Conservation (phyloP, 805 yeast species). For the Starmerella ratchasimensis region DNA sequence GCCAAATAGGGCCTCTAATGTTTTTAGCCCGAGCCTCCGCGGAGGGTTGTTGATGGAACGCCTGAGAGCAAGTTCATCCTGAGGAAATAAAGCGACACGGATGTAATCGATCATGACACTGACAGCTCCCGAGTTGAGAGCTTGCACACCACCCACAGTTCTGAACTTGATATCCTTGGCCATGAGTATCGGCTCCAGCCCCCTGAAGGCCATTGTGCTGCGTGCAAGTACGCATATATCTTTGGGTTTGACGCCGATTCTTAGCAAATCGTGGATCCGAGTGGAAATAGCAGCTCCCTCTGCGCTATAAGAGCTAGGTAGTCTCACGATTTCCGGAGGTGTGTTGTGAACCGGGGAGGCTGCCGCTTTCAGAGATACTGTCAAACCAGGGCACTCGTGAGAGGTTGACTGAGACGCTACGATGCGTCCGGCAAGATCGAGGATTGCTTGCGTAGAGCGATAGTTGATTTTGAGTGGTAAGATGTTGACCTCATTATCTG, state of each 20-base stretch:
- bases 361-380: neutral
- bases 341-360: neutral
- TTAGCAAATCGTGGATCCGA: slow-evolving; percentile 39
- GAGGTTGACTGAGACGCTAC: slow-evolving; percentile 33
- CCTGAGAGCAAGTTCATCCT: slow-evolving; percentile 46
- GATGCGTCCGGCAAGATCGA: slow-evolving; percentile 44
- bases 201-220: slow-evolving; percentile 28
- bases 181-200: slow-evolving; percentile 50
- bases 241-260: slow-evolving; percentile 33
- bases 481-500: neutral
- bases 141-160: slow-evolving; percentile 59
- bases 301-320: neutral
- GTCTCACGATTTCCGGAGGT: slow-evolving; percentile 4
- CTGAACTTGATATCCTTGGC: slow-evolving; percentile 46
- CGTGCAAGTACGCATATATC: slow-evolving; percentile 59
- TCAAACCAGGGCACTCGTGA: neutral
- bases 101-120: slow-evolving; percentile 48
- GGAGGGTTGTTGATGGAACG: slow-evolving; percentile 48
- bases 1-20: slow-evolving; percentile 28
- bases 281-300: slow-evolving; percentile 23
- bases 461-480: slow-evolving; percentile 49
- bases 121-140: slow-evolving; percentile 69
- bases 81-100: slow-evolving; percentile 43
- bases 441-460: slow-evolving; percentile 58
- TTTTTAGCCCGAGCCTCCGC: slow-evolving; percentile 52